Base-by-base conservation (phyloP, 176 grass and related monocot species). In the Eragrostis nindensis region DNA sequence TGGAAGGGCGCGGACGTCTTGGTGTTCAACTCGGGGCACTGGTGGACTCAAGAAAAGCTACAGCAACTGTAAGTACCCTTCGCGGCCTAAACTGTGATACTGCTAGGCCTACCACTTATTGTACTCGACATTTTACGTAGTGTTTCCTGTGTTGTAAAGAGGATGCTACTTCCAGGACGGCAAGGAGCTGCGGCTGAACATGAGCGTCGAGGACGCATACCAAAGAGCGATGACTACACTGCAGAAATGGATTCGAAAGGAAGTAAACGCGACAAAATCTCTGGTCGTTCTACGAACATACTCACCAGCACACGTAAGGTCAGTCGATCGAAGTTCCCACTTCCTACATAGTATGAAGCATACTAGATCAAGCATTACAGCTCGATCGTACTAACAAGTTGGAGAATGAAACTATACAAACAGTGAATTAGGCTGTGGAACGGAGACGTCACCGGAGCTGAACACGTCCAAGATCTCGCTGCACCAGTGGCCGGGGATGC, bases 131-230 rank as follows among this genome's bases (percentile, higher is more conserved):
- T n/a, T n/a, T n/a, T n/a, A n/a, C n/a, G n/a, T n/a, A n/a, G n/a
- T 46, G 42, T 55, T 41, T 80, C 22, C 48, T 80, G 14, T 66
- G 22, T 46, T 68, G 16, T 49, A 39, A 41, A 89, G 87, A 46
- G 82, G 87, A 16, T 89, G 91, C 67, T 88, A 86, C 71, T 94
- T 90, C 70, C 75, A 90, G 68, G 85, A 86, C 83, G 88, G 83
- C n/a, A 88, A 83, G 80, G 85, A 65, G 36, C n/a, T 94, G 66
- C 75, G 68, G 71, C 47, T 88, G 74, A 47, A 90, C 15, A 90
- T 94, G 91, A 78, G 59, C 62, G 79, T 88, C n/a, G 64, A 83
- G 47, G 67, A 29, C 10, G 91, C 83, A 5, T 94, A 90, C 56
- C 65, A 73, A 15, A 86, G 71, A 44, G 79, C 79, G 21, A 57